Evolutionary conservation across 2,329 filamentous ascomycete genomes (phyloP).

Genomic region (Colletotrichum truncatum): DNA sequence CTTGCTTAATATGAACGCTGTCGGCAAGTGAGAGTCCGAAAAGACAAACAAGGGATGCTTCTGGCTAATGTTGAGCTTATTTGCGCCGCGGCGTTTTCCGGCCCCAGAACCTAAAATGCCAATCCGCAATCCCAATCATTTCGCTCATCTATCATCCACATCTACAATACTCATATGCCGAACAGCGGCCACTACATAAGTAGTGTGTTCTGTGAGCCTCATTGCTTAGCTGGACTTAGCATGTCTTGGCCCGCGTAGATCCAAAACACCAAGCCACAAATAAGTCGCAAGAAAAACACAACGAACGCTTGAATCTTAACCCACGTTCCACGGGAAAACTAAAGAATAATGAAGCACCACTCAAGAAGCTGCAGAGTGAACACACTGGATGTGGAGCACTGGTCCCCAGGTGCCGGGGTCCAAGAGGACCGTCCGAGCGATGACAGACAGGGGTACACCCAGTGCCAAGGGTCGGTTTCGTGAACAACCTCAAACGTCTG

Average conservation of each 20-base stretch:
- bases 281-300: neutral
- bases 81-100: neutral
- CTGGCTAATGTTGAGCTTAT: neutral
- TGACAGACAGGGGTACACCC: conserved; percentile 9
- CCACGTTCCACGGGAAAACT: neutral
- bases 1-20: neutral
- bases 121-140: neutral
- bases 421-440: conserved; percentile 6
- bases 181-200: no score
- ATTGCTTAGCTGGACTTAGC: conserved; percentile 14
- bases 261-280: neutral
- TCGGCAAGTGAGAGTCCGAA: neutral
- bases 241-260: neutral
- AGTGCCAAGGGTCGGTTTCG: conserved; percentile 19
- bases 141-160: neutral
- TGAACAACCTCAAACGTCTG: conserved; percentile 28
- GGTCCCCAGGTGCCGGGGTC: neutral
- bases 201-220: neutral
- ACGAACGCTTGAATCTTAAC: neutral
- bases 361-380: neutral
- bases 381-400: neutral
- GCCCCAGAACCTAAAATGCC: neutral
- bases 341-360: neutral
- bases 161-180: neutral
- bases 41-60: neutral